Evolutionary conservation across 129 eudicot genomes (phyloP), one percentile per base, ranked within the genome.

Genomic region (Arctium lappa): DNA sequence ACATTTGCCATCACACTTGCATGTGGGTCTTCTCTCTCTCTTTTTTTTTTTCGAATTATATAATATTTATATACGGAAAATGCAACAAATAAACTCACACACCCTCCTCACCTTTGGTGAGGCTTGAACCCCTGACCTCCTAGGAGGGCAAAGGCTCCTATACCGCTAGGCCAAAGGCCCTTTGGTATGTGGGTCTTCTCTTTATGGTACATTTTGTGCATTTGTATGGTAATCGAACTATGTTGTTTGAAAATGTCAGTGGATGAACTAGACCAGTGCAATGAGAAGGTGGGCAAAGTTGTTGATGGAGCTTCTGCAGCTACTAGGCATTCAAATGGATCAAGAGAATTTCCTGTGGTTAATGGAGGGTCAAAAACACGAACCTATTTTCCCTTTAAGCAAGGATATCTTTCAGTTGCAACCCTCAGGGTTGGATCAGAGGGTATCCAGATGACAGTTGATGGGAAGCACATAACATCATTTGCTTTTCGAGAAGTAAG

Each of bases 361-460:
- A 83, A 80, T 50, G 88, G 87, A n/a, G 93, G 92, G 50, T 79
- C 93, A 69, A 91, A 85, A 39, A 71, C 89, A 46, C 91, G 85
- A 89, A 87, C 75, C 30, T 95, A 91, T 79, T 95, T 95, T 75
- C 99, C 99, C 40, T 95, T 95, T 38, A 91, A 87, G 78, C 95
- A 91, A 86, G 94, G 96, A 73, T 92, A 93, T 88, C 92, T 94
- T 22, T 95, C 91, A 29, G 99, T 95, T 79, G 97, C 99, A 76
- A 95, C 99, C 38, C 91, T 95, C 40, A 89, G 99, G 73, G 93
- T 95, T 39, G 99, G 99, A 78, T 86, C 97, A 66, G 99, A 95
- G 74, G 99, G 99, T 74, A 86, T 95, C 75, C 99, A 95, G 86
- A 95, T 95, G 99, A 91, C 97, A 69, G 99, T 95, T 66, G 99